phyloP scores from a whole-genome alignment of 225 moss, liverwort and hornwort species.

The Anthoceros angustus region DNA sequence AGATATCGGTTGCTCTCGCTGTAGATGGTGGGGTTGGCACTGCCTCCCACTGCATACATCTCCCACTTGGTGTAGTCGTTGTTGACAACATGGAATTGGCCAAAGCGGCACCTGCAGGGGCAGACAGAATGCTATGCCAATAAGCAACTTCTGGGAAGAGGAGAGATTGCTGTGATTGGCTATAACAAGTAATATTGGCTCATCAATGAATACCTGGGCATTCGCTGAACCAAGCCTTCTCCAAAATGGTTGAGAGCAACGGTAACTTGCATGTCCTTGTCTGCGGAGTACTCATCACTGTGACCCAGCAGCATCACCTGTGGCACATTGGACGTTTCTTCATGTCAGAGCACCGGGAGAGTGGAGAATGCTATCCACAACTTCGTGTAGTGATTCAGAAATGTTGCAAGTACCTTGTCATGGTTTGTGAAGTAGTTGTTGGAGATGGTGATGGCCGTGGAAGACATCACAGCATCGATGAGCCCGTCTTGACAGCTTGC shows the following conservation, averaged over 20 bases:
- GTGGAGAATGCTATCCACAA: too few relatives aligned
- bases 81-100: constrained; percentile 68
- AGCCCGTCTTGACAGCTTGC: constrained; percentile 25
- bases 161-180: neutral
- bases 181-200: neutral
- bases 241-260: constrained; percentile 46
- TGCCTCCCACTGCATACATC: constrained; percentile 68
- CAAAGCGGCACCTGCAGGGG: constrained; percentile 46
- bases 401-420: constrained; percentile 19
- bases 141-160: neutral
- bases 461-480: constrained; percentile 31
- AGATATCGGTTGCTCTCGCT: constrained; percentile 56
- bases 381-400: too few relatives aligned
- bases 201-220: constrained; percentile 19
- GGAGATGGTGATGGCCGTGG: constrained; percentile 35
- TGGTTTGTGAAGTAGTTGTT: constrained; percentile 41
- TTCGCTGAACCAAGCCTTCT: constrained; percentile 28
- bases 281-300: constrained; percentile 17
- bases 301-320: constrained; percentile 31
- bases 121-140: neutral
- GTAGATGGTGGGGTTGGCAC: constrained; percentile 59
- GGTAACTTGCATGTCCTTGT: constrained; percentile 32
- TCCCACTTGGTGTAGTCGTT: constrained; percentile 57
- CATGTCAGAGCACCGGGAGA: too few relatives aligned
- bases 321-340: neutral